phyloP scores from a whole-genome alignment of 1,284 basidiomycete genomes.

The Thelephora terrestris region DNA sequence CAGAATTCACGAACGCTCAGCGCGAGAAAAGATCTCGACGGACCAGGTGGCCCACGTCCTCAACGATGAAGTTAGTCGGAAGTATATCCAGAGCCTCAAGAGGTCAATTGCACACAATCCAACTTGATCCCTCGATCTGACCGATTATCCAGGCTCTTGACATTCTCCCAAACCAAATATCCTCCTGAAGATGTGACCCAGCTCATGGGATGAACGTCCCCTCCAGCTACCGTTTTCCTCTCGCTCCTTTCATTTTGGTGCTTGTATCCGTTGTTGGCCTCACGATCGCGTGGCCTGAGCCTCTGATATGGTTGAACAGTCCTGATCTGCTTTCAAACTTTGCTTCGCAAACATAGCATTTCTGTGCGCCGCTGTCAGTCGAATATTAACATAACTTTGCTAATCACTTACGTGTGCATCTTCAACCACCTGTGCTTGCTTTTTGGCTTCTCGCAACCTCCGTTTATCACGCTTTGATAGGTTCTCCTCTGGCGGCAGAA shows the following conservation, averaged over 20 bases:
- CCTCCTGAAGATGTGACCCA: slow-evolving; percentile 87
- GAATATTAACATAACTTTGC: slow-evolving; percentile 2
- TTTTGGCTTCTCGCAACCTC: slow-evolving; percentile 68
- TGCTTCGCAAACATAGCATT: slow-evolving; percentile 66
- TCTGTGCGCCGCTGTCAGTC: slow-evolving; percentile 19
- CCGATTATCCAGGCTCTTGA: slow-evolving; percentile 53
- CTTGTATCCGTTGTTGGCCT: slow-evolving; percentile 17
- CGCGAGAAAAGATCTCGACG: slow-evolving; percentile 92
- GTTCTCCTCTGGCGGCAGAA: slow-evolving; percentile 19
- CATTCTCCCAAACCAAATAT: slow-evolving; percentile 91
- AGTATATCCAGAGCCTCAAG: slow-evolving; percentile 98
- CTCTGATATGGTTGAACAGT: slow-evolving; percentile 68
- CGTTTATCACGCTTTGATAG: slow-evolving; percentile 78
- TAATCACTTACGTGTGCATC: slow-evolving; percentile 11
- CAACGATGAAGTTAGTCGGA: slow-evolving; percentile 97
- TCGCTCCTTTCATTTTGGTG: slow-evolving; percentile 30
- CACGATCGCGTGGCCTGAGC: slow-evolving; percentile 66
- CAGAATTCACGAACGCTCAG: slow-evolving; percentile 96
- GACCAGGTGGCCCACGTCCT: slow-evolving; percentile 97
- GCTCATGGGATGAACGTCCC: slow-evolving; percentile 64
- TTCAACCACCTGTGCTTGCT: slow-evolving; percentile 42
- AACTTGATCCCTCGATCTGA: slow-evolving; percentile 4
- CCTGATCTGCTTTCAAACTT: slow-evolving; percentile 68
- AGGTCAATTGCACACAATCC: slow-evolving; percentile 38
- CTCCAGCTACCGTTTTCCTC: slow-evolving; percentile 25